phyloP scores from a whole-genome alignment of 2,329 filamentous ascomycete genomes.

The Sphaerulina musiva region DNA sequence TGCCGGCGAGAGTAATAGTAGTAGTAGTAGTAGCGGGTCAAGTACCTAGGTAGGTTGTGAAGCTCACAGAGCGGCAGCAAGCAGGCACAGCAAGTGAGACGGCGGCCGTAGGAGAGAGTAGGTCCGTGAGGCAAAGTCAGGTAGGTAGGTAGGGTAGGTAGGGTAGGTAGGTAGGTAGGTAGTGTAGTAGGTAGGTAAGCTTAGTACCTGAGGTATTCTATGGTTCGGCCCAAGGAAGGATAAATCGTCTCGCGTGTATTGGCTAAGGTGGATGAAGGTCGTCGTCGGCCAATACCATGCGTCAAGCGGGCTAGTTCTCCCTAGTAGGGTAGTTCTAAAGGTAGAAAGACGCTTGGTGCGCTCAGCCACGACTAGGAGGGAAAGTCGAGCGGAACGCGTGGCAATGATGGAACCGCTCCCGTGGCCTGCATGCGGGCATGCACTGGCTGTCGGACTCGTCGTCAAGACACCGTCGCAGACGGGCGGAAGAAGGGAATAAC shows the following conservation, averaged over 20 bases:
- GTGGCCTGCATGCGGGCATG: slow-evolving; percentile 1
- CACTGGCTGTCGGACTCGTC: neutral
- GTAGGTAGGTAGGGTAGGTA: no score
- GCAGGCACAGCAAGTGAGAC: no score
- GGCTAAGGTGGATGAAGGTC: neutral
- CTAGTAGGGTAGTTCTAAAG: neutral
- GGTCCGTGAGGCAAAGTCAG: no score
- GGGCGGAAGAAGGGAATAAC: neutral
- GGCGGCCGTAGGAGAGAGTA: no score
- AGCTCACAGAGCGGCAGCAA: no score
- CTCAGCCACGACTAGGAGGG: neutral
- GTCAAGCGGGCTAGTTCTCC: neutral
- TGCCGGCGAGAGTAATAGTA: neutral
- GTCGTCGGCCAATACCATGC: neutral
- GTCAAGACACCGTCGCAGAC: neutral
- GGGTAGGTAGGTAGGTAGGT: no score
- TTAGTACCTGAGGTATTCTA: no score
- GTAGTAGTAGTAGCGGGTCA: no score
- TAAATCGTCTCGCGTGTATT: no score
- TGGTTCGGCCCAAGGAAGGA: no score
- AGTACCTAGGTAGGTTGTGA: no score
- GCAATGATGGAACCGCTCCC: neutral
- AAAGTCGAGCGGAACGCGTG: slow-evolving; percentile 4
- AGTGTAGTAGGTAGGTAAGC: no score
- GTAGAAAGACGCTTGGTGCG: neutral